Conservation (phyloP, 208 protist genomes). For the Wallacemonas sp. region DNA sequence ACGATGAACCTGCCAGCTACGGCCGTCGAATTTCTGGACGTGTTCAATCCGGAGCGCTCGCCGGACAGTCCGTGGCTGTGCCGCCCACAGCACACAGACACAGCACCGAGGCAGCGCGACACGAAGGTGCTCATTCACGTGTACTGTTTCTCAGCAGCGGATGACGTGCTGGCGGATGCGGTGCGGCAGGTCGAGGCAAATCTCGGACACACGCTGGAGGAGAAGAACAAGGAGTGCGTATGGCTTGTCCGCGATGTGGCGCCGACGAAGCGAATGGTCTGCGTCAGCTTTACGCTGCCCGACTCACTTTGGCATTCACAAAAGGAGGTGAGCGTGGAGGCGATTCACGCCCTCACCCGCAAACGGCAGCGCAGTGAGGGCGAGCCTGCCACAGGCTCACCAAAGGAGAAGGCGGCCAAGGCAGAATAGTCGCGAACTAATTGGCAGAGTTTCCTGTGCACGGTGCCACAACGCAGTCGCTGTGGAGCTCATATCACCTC, state of each 20-base stretch:
- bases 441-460: too few relatives aligned
- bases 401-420: too few relatives aligned
- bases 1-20: constrained; percentile 97
- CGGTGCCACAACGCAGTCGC: too few relatives aligned
- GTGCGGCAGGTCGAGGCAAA: constrained; percentile 72
- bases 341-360: neutral
- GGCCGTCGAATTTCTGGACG: constrained; percentile 95
- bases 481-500: too few relatives aligned
- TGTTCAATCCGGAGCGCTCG: constrained; percentile 48
- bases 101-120: constrained; percentile 20
- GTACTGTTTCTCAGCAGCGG: constrained; percentile 82
- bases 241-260: constrained; percentile 94
- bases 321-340: constrained; percentile 5
- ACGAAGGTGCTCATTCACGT: constrained; percentile 68
- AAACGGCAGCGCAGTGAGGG: constrained; percentile 6
- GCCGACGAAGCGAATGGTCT: constrained; percentile 95
- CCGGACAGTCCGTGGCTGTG: constrained; percentile 1
- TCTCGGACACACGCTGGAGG: constrained; percentile 38
- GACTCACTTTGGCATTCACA: constrained; percentile 53
- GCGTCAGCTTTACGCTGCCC: constrained; percentile 92
- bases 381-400: too few relatives aligned
- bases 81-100: neutral
- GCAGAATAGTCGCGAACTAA: too few relatives aligned
- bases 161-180: constrained; percentile 59
- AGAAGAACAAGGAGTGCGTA: constrained; percentile 53